phyloP scores from a whole-genome alignment of 345 rosid species.

The Carallia brachiata region DNA sequence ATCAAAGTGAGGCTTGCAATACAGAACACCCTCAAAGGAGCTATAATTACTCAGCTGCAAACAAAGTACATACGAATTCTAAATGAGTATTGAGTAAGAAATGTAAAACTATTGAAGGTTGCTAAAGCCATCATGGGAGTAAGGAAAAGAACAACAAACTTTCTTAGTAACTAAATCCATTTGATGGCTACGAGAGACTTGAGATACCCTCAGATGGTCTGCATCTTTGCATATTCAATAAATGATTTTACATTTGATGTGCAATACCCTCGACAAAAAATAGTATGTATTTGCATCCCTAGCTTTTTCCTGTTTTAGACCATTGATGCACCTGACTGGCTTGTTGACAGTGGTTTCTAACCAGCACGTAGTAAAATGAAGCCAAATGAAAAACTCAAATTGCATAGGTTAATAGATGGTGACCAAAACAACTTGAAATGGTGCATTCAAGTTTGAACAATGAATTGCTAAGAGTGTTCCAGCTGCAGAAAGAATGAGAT shows the following conservation, averaged over 20 bases:
- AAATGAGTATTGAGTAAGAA: background rate
- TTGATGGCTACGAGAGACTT: background rate
- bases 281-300: background rate
- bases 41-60: constrained; percentile 59
- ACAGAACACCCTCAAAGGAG: constrained; percentile 72
- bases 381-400: too few relatives aligned
- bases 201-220: background rate
- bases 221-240: background rate
- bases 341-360: too few relatives aligned
- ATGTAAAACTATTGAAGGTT: background rate
- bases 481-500: too few relatives aligned
- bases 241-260: background rate
- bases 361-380: too few relatives aligned
- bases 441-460: too few relatives aligned
- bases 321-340: too few relatives aligned
- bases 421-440: too few relatives aligned
- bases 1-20: constrained; percentile 82
- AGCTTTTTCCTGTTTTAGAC: too few relatives aligned
- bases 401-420: too few relatives aligned
- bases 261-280: too few relatives aligned
- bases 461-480: too few relatives aligned
- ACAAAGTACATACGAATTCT: background rate
- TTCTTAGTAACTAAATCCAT: background rate
- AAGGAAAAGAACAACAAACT: background rate
- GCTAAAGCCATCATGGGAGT: background rate